These are phyloP conservation scores for Clarireedia paspali DNA, from an alignment of 2,329 filamentous ascomycete species.

Conservation along the genomic window DNA sequence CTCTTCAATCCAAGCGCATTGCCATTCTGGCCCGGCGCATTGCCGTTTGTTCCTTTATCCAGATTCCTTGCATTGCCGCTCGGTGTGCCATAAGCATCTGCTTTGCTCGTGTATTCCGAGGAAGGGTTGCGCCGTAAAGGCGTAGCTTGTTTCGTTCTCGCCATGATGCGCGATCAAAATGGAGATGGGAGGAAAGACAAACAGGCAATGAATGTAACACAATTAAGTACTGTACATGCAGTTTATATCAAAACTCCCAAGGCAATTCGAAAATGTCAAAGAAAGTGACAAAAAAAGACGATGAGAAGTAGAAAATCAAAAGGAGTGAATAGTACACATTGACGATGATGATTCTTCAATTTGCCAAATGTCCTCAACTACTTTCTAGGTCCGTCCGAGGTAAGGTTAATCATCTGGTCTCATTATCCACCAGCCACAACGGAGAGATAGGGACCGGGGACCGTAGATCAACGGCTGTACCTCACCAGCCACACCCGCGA, in stretches of 20 bases:
- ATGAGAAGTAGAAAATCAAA: neutral
- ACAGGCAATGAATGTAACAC: too few relatives aligned
- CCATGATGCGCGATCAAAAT: conserved; percentile 42
- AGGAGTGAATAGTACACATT: neutral
- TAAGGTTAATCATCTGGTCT: neutral
- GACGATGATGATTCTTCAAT: neutral
- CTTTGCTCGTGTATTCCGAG: conserved; percentile 54
- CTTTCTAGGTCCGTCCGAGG: neutral
- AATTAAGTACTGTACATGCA: too few relatives aligned
- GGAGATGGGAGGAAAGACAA: neutral
- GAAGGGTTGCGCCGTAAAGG: conserved; percentile 59
- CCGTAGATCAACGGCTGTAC: too few relatives aligned
- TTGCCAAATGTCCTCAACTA: conserved; percentile 17
- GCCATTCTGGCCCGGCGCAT: conserved; percentile 10
- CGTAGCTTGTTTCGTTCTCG: conserved; percentile 59
- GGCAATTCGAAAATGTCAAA: neutral
- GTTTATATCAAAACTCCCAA: too few relatives aligned
- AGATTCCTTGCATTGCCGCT: conserved; percentile 27
- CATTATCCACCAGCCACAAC: neutral
- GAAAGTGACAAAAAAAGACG: neutral
- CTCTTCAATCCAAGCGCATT: conserved; percentile 28
- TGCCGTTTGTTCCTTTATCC: conserved; percentile 19
- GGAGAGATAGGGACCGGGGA: neutral
- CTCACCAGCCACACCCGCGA: neutral
- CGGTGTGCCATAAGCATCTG: conserved; percentile 29